Evolutionary conservation across 2,329 filamentous ascomycete species (phyloP).

Genomic region (Sclerotinia minor): DNA sequence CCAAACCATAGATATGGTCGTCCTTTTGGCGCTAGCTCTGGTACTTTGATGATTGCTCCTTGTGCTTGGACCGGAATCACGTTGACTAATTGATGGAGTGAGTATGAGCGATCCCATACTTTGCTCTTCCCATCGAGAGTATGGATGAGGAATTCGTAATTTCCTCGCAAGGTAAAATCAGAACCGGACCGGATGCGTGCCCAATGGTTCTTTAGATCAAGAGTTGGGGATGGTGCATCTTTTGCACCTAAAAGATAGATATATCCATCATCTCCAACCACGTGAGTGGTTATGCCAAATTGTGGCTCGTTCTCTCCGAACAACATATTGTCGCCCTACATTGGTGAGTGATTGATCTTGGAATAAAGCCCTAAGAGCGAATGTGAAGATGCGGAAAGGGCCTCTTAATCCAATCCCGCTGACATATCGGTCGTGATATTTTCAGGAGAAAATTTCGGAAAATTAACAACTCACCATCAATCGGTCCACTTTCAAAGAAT

Average conservation of each 20-base stretch:
- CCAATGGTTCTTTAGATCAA: constrained; percentile 15
- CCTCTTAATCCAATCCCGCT: background rate
- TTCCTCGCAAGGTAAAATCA: constrained; percentile 13
- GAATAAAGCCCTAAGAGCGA: background rate
- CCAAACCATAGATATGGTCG: constrained; percentile 19
- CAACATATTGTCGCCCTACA: background rate
- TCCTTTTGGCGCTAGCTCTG: constrained; percentile 1
- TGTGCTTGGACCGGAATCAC: constrained; percentile 7
- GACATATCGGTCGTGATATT: background rate
- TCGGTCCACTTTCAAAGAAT: constrained; percentile 8
- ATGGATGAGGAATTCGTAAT: constrained; percentile 19
- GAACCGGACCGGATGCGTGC: background rate
- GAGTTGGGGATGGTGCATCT: constrained; percentile 13
- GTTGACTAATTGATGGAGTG: constrained; percentile 6
- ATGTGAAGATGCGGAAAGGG: background rate
- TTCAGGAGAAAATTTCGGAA: too few relatives aligned
- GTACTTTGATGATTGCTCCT: constrained; percentile 12
- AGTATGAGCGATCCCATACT: constrained; percentile 14
- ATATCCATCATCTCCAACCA: constrained; percentile 1
- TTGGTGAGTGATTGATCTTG: background rate
- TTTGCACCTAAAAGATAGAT: constrained; percentile 16
- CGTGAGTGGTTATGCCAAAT: constrained; percentile 10
- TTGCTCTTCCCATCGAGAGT: constrained; percentile 12
- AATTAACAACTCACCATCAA: background rate
- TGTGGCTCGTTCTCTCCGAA: constrained; percentile 14